Base-by-base conservation (phyloP, 768 basidiomycete genomes). In the Boletus sp. region DNA sequence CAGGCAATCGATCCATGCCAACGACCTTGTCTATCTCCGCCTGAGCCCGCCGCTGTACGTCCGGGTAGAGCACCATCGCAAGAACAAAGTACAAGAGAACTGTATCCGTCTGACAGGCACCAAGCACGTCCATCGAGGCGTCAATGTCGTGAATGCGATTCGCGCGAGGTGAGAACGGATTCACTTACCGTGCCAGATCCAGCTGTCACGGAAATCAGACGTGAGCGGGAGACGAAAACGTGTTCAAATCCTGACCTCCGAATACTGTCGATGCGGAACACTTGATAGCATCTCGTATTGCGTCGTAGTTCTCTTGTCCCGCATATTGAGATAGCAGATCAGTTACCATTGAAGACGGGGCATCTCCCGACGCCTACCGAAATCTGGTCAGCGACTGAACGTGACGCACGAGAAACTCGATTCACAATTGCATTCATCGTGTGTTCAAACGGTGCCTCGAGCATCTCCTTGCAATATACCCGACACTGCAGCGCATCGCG, bases 21-120 rank as follows among this genome's bases (percentile, higher is more conserved):
- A 68, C 35, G 14, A 70, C 63, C 3, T 35, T 9, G 47, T 72
- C 71, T 1, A 74, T 58, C 35, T 74, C 68, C 0, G 52, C 60
- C 30, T 66, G 69, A 1, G 67, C 68, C 20, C 63, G 56, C 29
- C 46, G 50, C 41, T 68, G 66, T 7, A 66, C 64, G 1, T 69
- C 66, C 32, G 72, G 70, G 42, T 65, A 50, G 18, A 65, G 57
- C 5, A 63, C 47, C 57, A 73, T 68, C 2, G 67, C 63, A 9
- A 73, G 50, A 24, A 72, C 24, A 17, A 73, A 65, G 3, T 55
- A 57, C 17, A 52, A 12, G n/a, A 67, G 36, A 3, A 45, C 24
- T 7, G 62, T 47, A 11, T 54, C 51, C 7, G 61, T 59, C 68
- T 70, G 53, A 24, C 9, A 20, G 14, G 8, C 20, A 8, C 18